Conservation (phyloP, 805 yeast genomes). For the Ogataea sp. region DNA sequence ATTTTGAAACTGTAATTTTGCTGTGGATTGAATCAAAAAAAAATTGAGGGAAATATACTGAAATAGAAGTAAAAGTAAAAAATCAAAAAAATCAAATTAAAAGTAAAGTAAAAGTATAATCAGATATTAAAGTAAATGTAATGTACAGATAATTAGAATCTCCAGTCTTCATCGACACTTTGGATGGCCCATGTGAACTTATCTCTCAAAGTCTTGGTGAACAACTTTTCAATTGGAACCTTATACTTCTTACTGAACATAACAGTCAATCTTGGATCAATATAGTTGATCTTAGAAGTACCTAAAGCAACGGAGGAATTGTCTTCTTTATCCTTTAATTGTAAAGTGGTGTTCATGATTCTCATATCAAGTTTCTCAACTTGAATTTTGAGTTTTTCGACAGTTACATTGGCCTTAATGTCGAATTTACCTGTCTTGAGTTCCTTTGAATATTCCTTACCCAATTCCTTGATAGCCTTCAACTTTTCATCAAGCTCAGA, state of each 20-base stretch:
- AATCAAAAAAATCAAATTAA: background rate
- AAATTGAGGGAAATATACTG: too few relatives aligned
- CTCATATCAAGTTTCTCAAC: constrained; percentile 66
- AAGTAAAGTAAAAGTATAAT: background rate
- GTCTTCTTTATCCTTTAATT: constrained; percentile 86
- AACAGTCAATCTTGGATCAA: constrained; percentile 88
- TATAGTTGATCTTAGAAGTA: constrained; percentile 90
- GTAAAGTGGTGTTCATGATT: constrained; percentile 59
- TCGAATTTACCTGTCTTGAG: constrained; percentile 50
- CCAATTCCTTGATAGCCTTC: constrained; percentile 43
- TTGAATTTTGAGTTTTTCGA: constrained; percentile 67
- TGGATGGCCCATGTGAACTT: constrained; percentile 96
- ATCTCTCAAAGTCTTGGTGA: constrained; percentile 84
- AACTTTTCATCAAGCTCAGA: constrained; percentile 49
- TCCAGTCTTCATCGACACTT: constrained; percentile 82
- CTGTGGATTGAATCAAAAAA: too few relatives aligned
- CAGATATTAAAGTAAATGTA: too few relatives aligned
- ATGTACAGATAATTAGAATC: constrained; percentile 36
- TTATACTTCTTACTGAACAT: constrained; percentile 77
- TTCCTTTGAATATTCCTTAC: constrained; percentile 48
- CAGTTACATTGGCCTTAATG: constrained; percentile 40
- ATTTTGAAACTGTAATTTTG: too few relatives aligned
- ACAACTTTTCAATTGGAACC: constrained; percentile 88
- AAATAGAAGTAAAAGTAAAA: too few relatives aligned
- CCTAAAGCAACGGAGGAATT: constrained; percentile 90